Evolutionary conservation across 208 protist genomes (phyloP), one percentile per base, ranked within the genome.

Genomic region (Strigomonas culicis): DNA sequence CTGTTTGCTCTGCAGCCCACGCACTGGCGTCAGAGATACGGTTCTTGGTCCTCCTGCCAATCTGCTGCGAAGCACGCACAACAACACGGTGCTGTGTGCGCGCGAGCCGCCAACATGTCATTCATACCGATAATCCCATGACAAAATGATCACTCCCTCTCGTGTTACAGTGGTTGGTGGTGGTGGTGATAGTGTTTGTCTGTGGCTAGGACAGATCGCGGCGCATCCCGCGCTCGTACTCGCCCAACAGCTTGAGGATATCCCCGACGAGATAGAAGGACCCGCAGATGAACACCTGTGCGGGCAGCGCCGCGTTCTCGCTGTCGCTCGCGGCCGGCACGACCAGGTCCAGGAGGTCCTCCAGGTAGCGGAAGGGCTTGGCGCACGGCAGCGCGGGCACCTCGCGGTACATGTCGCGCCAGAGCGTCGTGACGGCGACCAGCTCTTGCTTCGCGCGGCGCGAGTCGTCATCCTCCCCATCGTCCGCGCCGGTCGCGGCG

Each of bases 191-290:
- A n/a, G 6, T 27, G 7, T 43, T 56, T 21, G 19, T 44, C 19
- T 31, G 15, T 50, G 8, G 49, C 3, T 8, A 50, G 0, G 56
- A 28, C 39, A 24, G 15, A 30, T 53, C 31, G 17, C 19, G 59
- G 28, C 55, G 39, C 7, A 21, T 30, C 39, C 50, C 64, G 6
- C 51, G 55, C 47, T 77, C 59, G 41, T 84, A 69, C 22, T 24
- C 36, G 6, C 68, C 47, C 19, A 85, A 36, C 27, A 94, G 72
- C 27, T 70, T 77, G 60, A 92, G 56, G 11, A 93, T 58, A 53
- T 95, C 82, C 6, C 75, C 79, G 11, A 95, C 68, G 21, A 95
- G 68, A 59, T 86, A 95, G 55, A 95, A 90, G n/a, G 89, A 95
- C n/a, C 89, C 89, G 43, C 79, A 86, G 30, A 92, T 78, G 65